Conservation (phyloP, 2,329 filamentous ascomycete species). For the Arthroderma sp. region DNA sequence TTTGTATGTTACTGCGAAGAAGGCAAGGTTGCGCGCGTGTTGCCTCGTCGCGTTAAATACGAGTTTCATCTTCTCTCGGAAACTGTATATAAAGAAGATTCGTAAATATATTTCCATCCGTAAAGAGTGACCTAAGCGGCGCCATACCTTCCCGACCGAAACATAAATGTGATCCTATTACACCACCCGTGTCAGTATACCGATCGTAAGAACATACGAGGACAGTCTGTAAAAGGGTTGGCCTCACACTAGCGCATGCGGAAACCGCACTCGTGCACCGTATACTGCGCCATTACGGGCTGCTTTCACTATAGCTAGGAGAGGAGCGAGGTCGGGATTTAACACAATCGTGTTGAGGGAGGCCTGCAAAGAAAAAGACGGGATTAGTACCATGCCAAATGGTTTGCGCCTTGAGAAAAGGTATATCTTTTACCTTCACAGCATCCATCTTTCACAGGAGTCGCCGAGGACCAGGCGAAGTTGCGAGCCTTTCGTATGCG, state of each 20-base stretch:
- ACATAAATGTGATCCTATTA: slow-evolving; percentile 82
- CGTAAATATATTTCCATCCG: slow-evolving; percentile 3
- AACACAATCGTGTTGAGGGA: slow-evolving; percentile 63
- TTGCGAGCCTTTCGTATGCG: too few species aligned
- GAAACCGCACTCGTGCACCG: slow-evolving; percentile 93
- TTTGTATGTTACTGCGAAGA: slow-evolving; percentile 89
- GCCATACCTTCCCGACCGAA: slow-evolving; percentile 71
- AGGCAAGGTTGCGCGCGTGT: slow-evolving; percentile 82
- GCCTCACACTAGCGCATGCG: slow-evolving; percentile 74
- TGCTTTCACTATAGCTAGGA: slow-evolving; percentile 76
- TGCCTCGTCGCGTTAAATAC: slow-evolving; percentile 77
- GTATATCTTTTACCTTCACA: too few species aligned
- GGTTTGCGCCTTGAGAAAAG: too few species aligned
- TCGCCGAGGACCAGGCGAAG: too few species aligned
- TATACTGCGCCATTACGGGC: slow-evolving; percentile 96
- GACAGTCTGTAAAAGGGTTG: not conserved
- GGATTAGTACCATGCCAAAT: too few species aligned
- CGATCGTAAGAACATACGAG: not conserved
- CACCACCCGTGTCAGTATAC: slow-evolving; percentile 11
- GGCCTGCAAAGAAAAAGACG: slow-evolving; percentile 34
- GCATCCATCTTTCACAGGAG: too few species aligned
- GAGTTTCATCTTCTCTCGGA: slow-evolving; percentile 64
- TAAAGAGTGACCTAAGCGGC: too few species aligned
- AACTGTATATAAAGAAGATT: slow-evolving; percentile 20
- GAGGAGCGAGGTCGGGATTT: slow-evolving; percentile 71